These are phyloP conservation scores for Bryoerythrophyllum caledonicum DNA, from an alignment of 225 moss, liverwort and hornwort genomes.

Conservation along the genomic window DNA sequence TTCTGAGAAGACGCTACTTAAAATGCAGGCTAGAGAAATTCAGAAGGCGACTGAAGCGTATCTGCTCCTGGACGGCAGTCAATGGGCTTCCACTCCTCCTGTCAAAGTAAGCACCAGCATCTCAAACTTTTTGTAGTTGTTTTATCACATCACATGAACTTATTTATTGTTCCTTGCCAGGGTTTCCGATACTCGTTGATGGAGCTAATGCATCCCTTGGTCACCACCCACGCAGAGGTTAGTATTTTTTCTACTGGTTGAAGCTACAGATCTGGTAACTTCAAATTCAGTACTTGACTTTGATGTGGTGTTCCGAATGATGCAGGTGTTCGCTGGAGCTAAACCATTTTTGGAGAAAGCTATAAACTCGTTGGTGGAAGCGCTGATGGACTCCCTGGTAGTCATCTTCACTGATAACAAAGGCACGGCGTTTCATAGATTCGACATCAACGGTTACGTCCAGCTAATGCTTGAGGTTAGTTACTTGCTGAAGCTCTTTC, in stretches of 20 bases:
- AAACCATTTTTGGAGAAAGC: constrained; percentile 88
- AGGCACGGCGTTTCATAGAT: constrained; percentile 51
- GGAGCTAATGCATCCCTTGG: constrained; percentile 90
- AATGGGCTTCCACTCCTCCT: constrained; percentile 76
- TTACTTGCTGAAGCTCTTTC: too few species aligned
- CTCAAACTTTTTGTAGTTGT: constrained; percentile 1
- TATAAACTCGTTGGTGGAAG: constrained; percentile 70
- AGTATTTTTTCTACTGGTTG: constrained; percentile 14
- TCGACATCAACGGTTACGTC: constrained; percentile 90
- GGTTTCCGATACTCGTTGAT: constrained; percentile 84
- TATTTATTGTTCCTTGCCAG: constrained; percentile 29
- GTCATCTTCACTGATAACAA: constrained; percentile 71
- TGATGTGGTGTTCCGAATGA: neutral
- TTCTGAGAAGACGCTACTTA: constrained; percentile 4
- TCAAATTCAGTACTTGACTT: neutral
- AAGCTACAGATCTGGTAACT: neutral
- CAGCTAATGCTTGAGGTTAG: constrained; percentile 93
- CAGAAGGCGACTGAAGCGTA: constrained; percentile 72
- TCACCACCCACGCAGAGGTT: constrained; percentile 94
- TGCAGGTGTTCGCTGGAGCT: constrained; percentile 81
- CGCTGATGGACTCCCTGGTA: constrained; percentile 68
- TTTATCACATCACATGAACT: neutral
- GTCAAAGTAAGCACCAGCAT: constrained; percentile 57
- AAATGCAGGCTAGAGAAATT: constrained; percentile 63
- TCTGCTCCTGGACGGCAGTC: constrained; percentile 76